phyloP scores from a whole-genome alignment of 352 stramenopile genomes.

The Phytopythium cucurbitacearum region DNA sequence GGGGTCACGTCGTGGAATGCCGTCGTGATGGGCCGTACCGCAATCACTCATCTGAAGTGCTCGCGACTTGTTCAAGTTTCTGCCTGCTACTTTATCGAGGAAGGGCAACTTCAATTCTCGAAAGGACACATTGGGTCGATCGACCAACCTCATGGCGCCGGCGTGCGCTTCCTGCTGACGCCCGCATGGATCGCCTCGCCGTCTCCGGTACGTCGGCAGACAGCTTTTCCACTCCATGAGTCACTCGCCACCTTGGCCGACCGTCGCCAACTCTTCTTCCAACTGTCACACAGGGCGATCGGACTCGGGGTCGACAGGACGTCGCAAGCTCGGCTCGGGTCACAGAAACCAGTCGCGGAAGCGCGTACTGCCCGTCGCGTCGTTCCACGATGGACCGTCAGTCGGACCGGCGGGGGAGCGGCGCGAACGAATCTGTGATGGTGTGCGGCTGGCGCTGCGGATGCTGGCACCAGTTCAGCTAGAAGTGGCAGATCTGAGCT shows the following conservation, averaged over 20 bases:
- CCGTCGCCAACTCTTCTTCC: too few relatives aligned
- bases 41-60: not conserved
- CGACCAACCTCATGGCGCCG: too few relatives aligned
- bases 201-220: too few relatives aligned
- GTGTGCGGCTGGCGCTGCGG: slow-evolving; percentile 10
- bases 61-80: slow-evolving; percentile 1
- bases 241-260: too few relatives aligned
- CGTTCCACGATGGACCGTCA: not conserved
- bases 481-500: slow-evolving; percentile 42
- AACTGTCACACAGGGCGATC: too few relatives aligned
- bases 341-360: not conserved
- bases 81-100: not conserved
- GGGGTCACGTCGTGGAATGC: too few relatives aligned
- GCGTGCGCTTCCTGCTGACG: too few relatives aligned
- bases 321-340: too few relatives aligned
- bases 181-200: too few relatives aligned
- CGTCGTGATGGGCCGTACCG: not conserved
- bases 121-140: not conserved
- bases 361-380: not conserved
- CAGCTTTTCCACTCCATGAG: too few relatives aligned
- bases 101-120: not conserved
- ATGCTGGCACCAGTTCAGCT: slow-evolving; percentile 11
- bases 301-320: too few relatives aligned
- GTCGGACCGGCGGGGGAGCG: slow-evolving; percentile 19
- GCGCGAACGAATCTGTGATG: slow-evolving; percentile 13